Percentiles rank a stretch among this genome's conserved stretches.
These are phyloP conservation scores for Neltuma alba DNA, from an alignment of 306 rosid species.

Conservation along the genomic window DNA sequence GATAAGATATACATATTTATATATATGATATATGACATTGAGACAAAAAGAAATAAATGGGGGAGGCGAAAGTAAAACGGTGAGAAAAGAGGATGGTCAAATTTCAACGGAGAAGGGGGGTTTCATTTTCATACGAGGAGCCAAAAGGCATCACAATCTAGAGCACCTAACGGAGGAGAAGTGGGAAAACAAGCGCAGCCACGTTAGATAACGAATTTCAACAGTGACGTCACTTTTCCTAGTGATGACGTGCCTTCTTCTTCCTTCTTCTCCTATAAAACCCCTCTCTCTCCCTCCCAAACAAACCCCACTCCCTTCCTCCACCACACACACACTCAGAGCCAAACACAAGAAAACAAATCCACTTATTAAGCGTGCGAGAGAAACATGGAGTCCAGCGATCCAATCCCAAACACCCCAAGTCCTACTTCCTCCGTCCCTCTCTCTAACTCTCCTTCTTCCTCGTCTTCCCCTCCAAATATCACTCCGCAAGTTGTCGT, in stretches of 20 bases:
- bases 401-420: slow-evolving; percentile 46
- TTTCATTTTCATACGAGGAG: slow-evolving; percentile 42
- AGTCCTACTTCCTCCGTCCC: slow-evolving; percentile 46
- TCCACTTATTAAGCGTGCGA: not conserved
- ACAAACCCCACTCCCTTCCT: slow-evolving; percentile 44
- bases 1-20: no score
- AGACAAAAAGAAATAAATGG: not conserved
- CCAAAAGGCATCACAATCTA: slow-evolving; percentile 41
- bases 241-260: slow-evolving; percentile 17
- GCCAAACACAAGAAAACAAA: slow-evolving; percentile 19
- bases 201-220: slow-evolving; percentile 39
- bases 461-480: slow-evolving; percentile 33
- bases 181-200: slow-evolving; percentile 46
- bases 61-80: not conserved
- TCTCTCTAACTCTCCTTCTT: slow-evolving; percentile 45
- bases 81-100: not conserved
- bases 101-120: slow-evolving; percentile 40
- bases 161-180: slow-evolving; percentile 51
- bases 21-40: not conserved
- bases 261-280: slow-evolving; percentile 35
- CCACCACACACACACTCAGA: not conserved
- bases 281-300: slow-evolving; percentile 14
- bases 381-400: slow-evolving; percentile 54
- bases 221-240: slow-evolving; percentile 41
- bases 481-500: slow-evolving; percentile 46